Evolutionary conservation across 1,284 basidiomycete species (phyloP), one percentile per base, ranked within the genome.

Genomic region (Leccinum holopus): DNA sequence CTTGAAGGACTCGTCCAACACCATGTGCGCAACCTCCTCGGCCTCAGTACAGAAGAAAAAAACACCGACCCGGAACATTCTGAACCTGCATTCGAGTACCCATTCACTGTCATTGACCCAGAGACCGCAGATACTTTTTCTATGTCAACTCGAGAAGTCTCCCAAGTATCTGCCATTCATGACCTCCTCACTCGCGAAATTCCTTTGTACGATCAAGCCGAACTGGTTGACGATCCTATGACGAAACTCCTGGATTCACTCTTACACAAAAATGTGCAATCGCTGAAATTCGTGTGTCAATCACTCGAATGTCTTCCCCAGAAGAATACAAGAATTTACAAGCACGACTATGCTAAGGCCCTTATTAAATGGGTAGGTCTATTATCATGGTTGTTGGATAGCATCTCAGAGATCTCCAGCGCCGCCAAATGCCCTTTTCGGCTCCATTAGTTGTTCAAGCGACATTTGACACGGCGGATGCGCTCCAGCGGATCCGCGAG

Each of bases 1-100:
- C 37, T 68, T 1, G 53, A 69, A 30, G 68, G 68, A 3, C 12
- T 69, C 3, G 61, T 62, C 2, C 5, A 55, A 3, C 66, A 55
- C 12, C 53, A 55, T 55, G 18, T 12, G 8, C 33, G 6, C n/a
- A 55, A 18, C 32, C 33, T 55, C 9, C 53, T 55, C 3, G 10
- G n/a, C 5, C 53, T 55, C n/a, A 35, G 14, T 18, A 35, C 53
- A 35, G 33, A 55, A 55, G 33, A 35, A 35, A 35, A 55, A 35
- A 8, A 33, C 30, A 55, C 30, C 1, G 10, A 12, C 53, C 21
- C 14, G 30, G 12, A 7, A 32, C 28, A 32, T 14, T 18, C 51
- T 30, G 12, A 2, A 30, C 51, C 30, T 30, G 51, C 51, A 12
- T 53, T 53, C 30, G 5, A 53, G 14, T 32, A 30, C 16, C 12